Conservation (phyloP, 768 basidiomycete species). For the Dentipellis fragilis region DNA sequence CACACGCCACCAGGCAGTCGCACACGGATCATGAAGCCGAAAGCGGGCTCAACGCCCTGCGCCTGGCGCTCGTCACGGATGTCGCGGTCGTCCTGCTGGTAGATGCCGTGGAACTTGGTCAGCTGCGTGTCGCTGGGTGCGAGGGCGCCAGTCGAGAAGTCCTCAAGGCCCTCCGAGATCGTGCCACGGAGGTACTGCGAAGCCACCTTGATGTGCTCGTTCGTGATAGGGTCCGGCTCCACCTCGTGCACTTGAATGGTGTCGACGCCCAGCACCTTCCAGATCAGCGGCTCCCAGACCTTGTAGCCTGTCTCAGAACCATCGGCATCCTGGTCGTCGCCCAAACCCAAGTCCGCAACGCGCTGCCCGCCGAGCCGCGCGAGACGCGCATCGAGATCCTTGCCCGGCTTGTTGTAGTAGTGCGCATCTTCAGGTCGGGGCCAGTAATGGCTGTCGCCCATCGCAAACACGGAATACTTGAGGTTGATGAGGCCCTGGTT, state of each 20-base stretch:
- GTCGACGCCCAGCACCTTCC: constrained; percentile 94
- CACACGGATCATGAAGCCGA: constrained; percentile 96
- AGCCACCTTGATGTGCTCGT: constrained; percentile 99
- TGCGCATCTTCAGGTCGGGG: constrained; percentile 93
- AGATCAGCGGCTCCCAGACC: constrained; percentile 84
- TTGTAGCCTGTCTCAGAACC: constrained; percentile 95
- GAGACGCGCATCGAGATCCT: constrained; percentile 78
- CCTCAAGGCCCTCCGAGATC: constrained; percentile 83
- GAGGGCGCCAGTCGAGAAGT: constrained; percentile 82
- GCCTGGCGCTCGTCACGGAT: constrained; percentile 93
- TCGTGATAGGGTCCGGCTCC: constrained; percentile 95
- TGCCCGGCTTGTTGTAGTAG: constrained; percentile 95
- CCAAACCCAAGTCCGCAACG: constrained; percentile 69
- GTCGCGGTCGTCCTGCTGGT: constrained; percentile 96
- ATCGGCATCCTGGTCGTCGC: constrained; percentile 96
- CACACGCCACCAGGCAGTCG: constrained; percentile 96
- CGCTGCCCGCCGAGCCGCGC: constrained; percentile 74
- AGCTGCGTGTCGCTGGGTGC: constrained; percentile 86
- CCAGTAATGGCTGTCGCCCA: constrained; percentile 99
- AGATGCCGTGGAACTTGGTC: constrained; percentile 96
- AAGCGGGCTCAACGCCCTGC: constrained; percentile 91
- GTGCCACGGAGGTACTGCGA: constrained; percentile 91
- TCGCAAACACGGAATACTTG: constrained; percentile 78
- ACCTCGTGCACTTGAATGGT: constrained; percentile 78
- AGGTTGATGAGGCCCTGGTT: constrained; percentile 54